Evolutionary conservation across 805 yeast species (phyloP).

Genomic region (Debaryomyces prosopidis): DNA sequence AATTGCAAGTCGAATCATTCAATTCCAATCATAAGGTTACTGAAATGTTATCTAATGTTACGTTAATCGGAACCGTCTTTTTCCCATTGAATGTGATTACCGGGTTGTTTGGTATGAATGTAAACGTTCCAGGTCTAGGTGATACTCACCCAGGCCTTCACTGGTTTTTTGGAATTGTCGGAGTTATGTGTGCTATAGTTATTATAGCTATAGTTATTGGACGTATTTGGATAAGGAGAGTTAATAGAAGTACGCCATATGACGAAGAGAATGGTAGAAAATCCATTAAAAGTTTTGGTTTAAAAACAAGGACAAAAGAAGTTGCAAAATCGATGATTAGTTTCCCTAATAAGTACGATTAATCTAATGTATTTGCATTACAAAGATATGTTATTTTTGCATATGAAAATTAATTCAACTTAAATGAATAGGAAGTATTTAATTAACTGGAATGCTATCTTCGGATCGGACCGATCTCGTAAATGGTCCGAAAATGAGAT

Average conservation of each 20-base stretch:
- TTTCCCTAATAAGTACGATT: conserved; percentile 38
- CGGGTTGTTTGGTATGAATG: conserved; percentile 96
- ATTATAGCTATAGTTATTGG: conserved; percentile 14
- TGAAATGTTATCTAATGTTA: conserved; percentile 83
- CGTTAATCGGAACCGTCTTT: conserved; percentile 84
- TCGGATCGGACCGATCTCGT: too few relatives aligned
- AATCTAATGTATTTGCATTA: not conserved
- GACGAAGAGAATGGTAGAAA: conserved; percentile 14
- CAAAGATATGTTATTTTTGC: too few relatives aligned
- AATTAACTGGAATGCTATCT: too few relatives aligned
- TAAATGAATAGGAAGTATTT: too few relatives aligned
- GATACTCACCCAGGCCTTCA: conserved; percentile 24
- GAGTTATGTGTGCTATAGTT: conserved; percentile 25
- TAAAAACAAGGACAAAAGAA: conserved; percentile 24
- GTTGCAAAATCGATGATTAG: conserved; percentile 42
- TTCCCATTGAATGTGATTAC: conserved; percentile 89
- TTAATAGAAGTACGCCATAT: conserved; percentile 3
- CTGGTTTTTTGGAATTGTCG: conserved; percentile 34
- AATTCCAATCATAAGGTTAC: conserved; percentile 83
- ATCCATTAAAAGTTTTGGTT: conserved; percentile 28
- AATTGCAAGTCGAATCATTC: conserved; percentile 89
- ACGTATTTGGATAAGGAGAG: conserved; percentile 19
- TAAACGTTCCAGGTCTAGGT: conserved; percentile 71
- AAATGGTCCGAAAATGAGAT: too few relatives aligned
- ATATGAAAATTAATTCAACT: too few relatives aligned